Evolutionary conservation across 2,329 filamentous ascomycete genomes (phyloP).

Genomic region (Aspergillus udagawae): DNA sequence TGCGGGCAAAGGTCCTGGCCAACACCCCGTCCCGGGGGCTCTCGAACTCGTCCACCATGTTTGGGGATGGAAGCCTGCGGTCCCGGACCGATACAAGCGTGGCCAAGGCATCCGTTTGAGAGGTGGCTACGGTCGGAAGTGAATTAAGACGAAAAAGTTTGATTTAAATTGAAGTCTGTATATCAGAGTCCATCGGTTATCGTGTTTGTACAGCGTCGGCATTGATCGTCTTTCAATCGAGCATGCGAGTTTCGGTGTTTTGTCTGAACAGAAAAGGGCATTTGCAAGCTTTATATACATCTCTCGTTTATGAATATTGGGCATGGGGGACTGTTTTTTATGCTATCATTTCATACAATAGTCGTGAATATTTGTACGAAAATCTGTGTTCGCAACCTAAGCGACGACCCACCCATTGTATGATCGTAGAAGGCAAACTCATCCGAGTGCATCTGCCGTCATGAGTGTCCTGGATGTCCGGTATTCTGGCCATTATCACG

Average conservation of each 20-base stretch:
- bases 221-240: constrained; percentile 12
- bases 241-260: constrained; percentile 27
- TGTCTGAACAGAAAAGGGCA: constrained; percentile 8
- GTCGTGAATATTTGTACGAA: neutral
- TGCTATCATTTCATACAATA: neutral
- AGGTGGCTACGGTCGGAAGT: neutral
- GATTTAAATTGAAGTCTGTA: constrained; percentile 4
- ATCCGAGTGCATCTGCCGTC: neutral
- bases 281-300: neutral
- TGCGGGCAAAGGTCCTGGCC: constrained; percentile 35
- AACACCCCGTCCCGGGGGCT: constrained; percentile 12
- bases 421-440: neutral
- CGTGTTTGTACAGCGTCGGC: constrained; percentile 10
- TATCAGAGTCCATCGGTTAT: neutral
- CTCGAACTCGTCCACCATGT: constrained; percentile 22
- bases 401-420: neutral
- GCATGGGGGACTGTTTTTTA: neutral
- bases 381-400: neutral
- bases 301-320: neutral
- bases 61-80: constrained; percentile 8
- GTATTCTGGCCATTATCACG: no score
- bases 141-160: constrained; percentile 13
- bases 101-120: constrained; percentile 20
- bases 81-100: neutral
- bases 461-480: neutral